A percentile compares a stretch with the other conserved stretches of the same genome.
These are phyloP conservation scores for Colletotrichum salicis DNA, from an alignment of 2,329 filamentous ascomycete species.

Conservation along the genomic window DNA sequence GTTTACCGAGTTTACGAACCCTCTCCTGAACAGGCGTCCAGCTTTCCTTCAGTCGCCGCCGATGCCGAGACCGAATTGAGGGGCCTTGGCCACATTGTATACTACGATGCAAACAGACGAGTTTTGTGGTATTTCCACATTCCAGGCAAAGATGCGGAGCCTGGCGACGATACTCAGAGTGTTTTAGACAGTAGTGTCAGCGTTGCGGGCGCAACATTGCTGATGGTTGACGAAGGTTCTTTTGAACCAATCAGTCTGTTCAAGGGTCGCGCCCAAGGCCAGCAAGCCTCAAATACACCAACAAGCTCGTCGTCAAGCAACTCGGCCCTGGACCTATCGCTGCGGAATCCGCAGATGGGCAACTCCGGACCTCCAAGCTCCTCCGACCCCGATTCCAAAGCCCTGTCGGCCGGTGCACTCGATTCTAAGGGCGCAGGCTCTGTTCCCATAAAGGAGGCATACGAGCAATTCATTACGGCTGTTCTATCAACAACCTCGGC, in stretches of 20 bases:
- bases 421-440: slow-evolving; percentile 49
- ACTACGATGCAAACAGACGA: slow-evolving; percentile 61
- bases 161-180: slow-evolving; percentile 22
- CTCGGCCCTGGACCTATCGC: slow-evolving; percentile 51
- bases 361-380: slow-evolving; percentile 40
- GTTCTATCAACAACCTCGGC: slow-evolving; percentile 61
- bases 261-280: slow-evolving; percentile 53
- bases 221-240: slow-evolving; percentile 58
- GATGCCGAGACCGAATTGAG: slow-evolving; percentile 64
- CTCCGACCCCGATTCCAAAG: slow-evolving; percentile 41
- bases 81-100: slow-evolving; percentile 63
- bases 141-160: slow-evolving; percentile 51
- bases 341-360: slow-evolving; percentile 42
- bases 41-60: slow-evolving; percentile 57
- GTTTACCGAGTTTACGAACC: slow-evolving; percentile 67
- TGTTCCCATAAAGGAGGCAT: slow-evolving; percentile 55
- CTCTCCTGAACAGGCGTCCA: slow-evolving; percentile 53
- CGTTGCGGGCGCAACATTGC: slow-evolving; percentile 55
- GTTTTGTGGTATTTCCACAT: slow-evolving; percentile 67
- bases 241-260: slow-evolving; percentile 62
- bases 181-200: slow-evolving; percentile 54
- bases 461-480: slow-evolving; percentile 66
- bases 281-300: slow-evolving; percentile 56
- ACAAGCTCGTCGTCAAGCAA: slow-evolving; percentile 57
- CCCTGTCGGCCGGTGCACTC: slow-evolving; percentile 35